Conservation (phyloP, 192 early-diverging fungal genomes). For the Backusella circina region DNA sequence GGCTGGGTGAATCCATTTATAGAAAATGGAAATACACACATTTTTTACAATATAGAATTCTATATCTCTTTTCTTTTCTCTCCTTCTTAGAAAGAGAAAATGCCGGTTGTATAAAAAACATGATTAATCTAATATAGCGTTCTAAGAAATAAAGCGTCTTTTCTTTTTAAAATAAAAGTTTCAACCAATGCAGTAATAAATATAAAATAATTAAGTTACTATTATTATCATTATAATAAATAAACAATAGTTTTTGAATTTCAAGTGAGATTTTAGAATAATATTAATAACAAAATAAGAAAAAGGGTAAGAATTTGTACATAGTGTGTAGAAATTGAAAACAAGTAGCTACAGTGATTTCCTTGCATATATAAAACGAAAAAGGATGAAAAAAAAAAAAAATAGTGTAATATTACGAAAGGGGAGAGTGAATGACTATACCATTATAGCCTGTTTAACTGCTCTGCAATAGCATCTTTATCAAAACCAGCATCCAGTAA, state of each 20-base stretch:
- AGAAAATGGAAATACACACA: background rate
- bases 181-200: background rate
- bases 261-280: background rate
- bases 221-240: background rate
- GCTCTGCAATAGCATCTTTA: slow-evolving; percentile 25
- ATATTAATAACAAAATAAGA: background rate
- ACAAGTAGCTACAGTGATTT: background rate
- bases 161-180: background rate
- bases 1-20: background rate
- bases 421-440: background rate
- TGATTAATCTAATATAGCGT: background rate
- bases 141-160: background rate
- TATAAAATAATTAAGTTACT: background rate
- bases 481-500: slow-evolving; percentile 25
- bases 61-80: background rate
- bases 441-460: slow-evolving; percentile 7
- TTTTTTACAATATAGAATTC: background rate
- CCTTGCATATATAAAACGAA: background rate
- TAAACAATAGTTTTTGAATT: background rate
- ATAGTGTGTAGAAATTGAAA: slow-evolving; percentile 3
- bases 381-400: background rate
- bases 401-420: slow-evolving; percentile 1
- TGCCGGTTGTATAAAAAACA: background rate
- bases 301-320: background rate
- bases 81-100: background rate